These are phyloP conservation scores for Punctularia strigosozonata DNA, from an alignment of 768 basidiomycete genomes.

Conservation along the genomic window DNA sequence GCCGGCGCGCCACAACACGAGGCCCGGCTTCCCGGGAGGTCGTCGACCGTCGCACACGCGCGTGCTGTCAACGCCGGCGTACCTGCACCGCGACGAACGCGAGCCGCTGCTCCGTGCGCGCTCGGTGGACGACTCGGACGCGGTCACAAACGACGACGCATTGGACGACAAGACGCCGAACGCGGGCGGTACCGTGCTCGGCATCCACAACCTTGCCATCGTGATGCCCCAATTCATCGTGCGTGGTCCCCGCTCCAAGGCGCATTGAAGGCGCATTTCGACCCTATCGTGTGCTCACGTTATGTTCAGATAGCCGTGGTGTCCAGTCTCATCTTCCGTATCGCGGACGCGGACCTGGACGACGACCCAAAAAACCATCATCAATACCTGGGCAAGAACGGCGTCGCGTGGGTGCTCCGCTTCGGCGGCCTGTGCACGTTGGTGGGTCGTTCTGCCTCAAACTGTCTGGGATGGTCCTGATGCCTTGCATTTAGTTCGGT, in stretches of 20 bases:
- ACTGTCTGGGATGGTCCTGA: neutral
- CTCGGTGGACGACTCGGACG: slow-evolving; percentile 39
- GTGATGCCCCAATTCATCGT: slow-evolving; percentile 93
- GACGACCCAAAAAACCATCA: slow-evolving; percentile 31
- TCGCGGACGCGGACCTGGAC: slow-evolving; percentile 53
- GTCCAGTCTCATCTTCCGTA: slow-evolving; percentile 77
- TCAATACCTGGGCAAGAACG: slow-evolving; percentile 72
- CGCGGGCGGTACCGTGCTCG: slow-evolving; percentile 85
- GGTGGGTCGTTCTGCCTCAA: slow-evolving; percentile 17
- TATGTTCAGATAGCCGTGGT: slow-evolving; percentile 61
- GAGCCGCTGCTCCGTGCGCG: slow-evolving; percentile 51
- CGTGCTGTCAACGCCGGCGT: slow-evolving; percentile 37
- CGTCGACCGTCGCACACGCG: slow-evolving; percentile 40
- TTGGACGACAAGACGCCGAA: slow-evolving; percentile 30
- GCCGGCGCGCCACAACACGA: neutral
- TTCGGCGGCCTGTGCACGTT: slow-evolving; percentile 86
- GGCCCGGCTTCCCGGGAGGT: neutral
- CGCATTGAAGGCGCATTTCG: neutral
- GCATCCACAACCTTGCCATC: slow-evolving; percentile 92
- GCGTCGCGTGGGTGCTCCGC: slow-evolving; percentile 88
- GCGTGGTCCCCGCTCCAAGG: slow-evolving; percentile 18
- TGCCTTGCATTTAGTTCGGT: slow-evolving; percentile 31
- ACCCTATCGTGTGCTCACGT: neutral
- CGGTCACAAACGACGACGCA: slow-evolving; percentile 20
- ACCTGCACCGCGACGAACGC: slow-evolving; percentile 30